Evolutionary conservation across 768 basidiomycete genomes (phyloP), one percentile per base, ranked within the genome.

Genomic region (Mycena rosella): DNA sequence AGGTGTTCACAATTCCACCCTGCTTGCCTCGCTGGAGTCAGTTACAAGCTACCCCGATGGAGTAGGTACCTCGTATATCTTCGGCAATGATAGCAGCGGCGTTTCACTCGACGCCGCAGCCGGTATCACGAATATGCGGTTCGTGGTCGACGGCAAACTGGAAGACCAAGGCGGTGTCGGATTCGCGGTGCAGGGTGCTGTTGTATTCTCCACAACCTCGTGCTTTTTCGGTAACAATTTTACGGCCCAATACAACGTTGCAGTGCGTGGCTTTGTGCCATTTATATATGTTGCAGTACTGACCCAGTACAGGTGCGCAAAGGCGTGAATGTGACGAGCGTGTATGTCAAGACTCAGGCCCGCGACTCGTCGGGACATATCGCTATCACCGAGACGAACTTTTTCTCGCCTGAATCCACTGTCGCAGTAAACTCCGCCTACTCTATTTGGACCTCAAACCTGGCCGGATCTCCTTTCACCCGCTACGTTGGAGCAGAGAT

Each of bases 81-180:
- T 62, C 51, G 40, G 45, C 51, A 14, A 34, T 18, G 57, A 45
- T 20, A 24, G 9, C 6, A 32, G 14, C 60, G 52, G 36, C 2
- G 10, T 36, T 22, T 62, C 51, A 17, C 60, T 62, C 40, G 60
- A 62, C 60, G 38, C 52, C 24, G 40, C 49, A 20, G 48, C 60
- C 22, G 60, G 60, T 20, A 45, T 62, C 51, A 54, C 26, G 42
- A 44, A 17, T 44, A 42, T 63, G 51, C 52, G 51, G 22, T 63
- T 63, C 61, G 22, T 63, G 29, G 53, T 63, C 52, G 44, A 63
- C 53, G 61, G 44, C 30, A 45, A 54, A 27, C 30, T 55, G 22
- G 61, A 63, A 47, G 61, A 63, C 53, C 61, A 55, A 55, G 61
- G 53, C 18, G 61, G 61, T 36, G 52, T 63, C 40, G 53, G 61